These are phyloP conservation scores for Beauveria scarabaeidicola DNA, from an alignment of 2,329 filamentous ascomycete genomes.

Conservation along the genomic window DNA sequence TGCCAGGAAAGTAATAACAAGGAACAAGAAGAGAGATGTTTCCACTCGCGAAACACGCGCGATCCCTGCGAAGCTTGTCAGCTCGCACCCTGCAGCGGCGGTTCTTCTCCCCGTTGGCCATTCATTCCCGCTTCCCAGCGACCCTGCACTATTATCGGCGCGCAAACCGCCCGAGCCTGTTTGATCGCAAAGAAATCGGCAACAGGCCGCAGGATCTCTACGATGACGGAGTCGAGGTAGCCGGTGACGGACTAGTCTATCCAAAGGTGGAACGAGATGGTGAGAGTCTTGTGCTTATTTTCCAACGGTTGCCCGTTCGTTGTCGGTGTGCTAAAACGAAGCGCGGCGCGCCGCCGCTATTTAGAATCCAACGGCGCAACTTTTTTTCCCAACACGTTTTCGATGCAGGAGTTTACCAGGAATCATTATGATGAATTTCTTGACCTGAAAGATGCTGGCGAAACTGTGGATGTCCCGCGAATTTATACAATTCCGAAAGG, in stretches of 20 bases:
- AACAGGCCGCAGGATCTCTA: background rate
- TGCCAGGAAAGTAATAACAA: no score
- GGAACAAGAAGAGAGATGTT: background rate
- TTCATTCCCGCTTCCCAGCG: background rate
- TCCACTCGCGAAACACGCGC: background rate
- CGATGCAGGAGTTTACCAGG: conserved; percentile 9
- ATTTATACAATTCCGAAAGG: background rate
- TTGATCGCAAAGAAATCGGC: background rate
- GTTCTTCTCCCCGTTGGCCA: background rate
- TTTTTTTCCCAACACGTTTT: conserved; percentile 11
- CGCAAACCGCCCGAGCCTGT: background rate
- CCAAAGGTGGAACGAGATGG: background rate
- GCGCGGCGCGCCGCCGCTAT: no score
- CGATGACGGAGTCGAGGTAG: background rate
- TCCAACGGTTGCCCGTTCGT: background rate
- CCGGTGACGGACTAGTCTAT: background rate
- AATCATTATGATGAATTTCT: conserved; percentile 6
- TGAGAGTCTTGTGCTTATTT: background rate
- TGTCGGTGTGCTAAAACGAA: background rate
- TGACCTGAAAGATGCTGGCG: background rate
- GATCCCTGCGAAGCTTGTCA: background rate
- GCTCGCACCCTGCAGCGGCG: background rate
- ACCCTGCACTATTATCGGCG: background rate
- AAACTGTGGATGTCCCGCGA: background rate
- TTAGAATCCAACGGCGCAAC: conserved; percentile 10